Conservation (phyloP, 768 basidiomycete genomes). For the Rubroboletus pulcherrimus region DNA sequence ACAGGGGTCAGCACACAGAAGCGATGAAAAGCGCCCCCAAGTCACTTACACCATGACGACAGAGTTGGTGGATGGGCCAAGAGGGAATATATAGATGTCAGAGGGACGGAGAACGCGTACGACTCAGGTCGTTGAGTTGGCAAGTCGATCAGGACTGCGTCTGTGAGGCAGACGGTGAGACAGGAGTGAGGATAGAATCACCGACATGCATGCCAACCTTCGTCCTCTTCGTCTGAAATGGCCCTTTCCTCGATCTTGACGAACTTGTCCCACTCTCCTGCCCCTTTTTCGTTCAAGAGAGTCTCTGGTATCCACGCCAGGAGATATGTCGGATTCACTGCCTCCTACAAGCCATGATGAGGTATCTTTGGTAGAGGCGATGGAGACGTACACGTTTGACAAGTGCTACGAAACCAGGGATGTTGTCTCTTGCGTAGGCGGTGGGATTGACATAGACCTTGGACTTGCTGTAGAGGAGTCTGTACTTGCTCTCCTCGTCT, state of each 20-base stretch:
- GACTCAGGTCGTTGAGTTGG: slow-evolving; percentile 82
- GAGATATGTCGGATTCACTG: slow-evolving; percentile 68
- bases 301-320: slow-evolving; percentile 94
- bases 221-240: slow-evolving; percentile 58
- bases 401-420: slow-evolving; percentile 88
- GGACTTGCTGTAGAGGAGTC: slow-evolving; percentile 85
- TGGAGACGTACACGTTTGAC: slow-evolving; percentile 72
- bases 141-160: slow-evolving; percentile 81
- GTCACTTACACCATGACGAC: slow-evolving; percentile 73
- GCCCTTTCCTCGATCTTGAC: slow-evolving; percentile 74
- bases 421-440: slow-evolving; percentile 86
- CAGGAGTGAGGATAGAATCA: neutral
- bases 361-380: slow-evolving; percentile 1
- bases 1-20: neutral
- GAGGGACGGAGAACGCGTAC: slow-evolving; percentile 92
- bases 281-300: slow-evolving; percentile 75
- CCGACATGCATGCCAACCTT: slow-evolving; percentile 44
- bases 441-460: slow-evolving; percentile 97
- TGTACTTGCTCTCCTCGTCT: slow-evolving; percentile 59
- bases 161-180: slow-evolving; percentile 35
- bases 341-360: slow-evolving; percentile 49
- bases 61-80: slow-evolving; percentile 80
- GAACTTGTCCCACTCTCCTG: slow-evolving; percentile 88
- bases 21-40: slow-evolving; percentile 3
- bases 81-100: slow-evolving; percentile 87